Conservation (phyloP, 371 early-diverging fungal genomes). For the Funneliformis caledonium region DNA sequence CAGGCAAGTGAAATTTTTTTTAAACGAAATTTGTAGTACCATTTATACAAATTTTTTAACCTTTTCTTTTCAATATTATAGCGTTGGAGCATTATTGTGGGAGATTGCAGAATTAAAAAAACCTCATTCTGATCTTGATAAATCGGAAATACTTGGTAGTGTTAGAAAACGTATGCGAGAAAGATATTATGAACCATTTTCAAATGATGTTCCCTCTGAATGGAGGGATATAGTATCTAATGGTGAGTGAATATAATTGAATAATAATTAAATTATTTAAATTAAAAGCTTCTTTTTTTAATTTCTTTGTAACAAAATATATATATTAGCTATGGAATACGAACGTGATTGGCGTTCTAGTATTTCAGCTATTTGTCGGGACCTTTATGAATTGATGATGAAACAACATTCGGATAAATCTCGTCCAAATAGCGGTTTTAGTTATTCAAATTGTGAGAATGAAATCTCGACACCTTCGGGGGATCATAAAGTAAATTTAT, state of each 20-base stretch:
- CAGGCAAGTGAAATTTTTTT: too few species aligned
- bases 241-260: too few species aligned
- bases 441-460: background rate
- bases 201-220: background rate
- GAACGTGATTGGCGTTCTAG: background rate
- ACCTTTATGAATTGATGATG: background rate
- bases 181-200: background rate
- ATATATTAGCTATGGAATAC: conserved; percentile 1
- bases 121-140: conserved; percentile 3
- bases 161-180: background rate
- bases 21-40: background rate
- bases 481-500: background rate
- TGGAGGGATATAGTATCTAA: too few species aligned
- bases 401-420: background rate
- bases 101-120: conserved; percentile 24
- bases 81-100: conserved; percentile 30
- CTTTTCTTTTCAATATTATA: background rate
- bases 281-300: too few species aligned
- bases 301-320: background rate
- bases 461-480: background rate
- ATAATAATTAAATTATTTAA: too few species aligned
- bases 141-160: background rate
- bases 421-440: background rate
- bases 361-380: background rate
- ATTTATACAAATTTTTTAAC: background rate